phyloP scores from a whole-genome alignment of 2,329 filamentous ascomycete genomes.

The Harringtonia aguacate region DNA sequence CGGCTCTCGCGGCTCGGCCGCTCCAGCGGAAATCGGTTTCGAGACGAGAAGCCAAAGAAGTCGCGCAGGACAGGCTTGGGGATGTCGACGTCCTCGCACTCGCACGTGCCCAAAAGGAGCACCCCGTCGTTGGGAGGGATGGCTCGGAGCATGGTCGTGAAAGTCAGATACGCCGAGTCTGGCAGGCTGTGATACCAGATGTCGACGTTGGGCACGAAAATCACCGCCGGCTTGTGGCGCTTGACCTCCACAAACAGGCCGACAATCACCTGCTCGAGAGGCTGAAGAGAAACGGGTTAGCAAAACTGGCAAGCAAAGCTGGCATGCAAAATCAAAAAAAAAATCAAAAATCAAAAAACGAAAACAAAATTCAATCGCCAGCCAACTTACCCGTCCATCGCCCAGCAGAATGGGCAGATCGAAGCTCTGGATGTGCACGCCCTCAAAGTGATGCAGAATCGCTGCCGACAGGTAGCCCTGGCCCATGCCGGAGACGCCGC shows the following conservation, averaged over 20 bases:
- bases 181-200: conserved; percentile 63
- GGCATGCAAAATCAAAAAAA: too few species aligned
- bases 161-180: conserved; percentile 66
- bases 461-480: conserved; percentile 82
- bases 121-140: conserved; percentile 87
- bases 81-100: conserved; percentile 53
- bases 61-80: conserved; percentile 57
- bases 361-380: too few species aligned
- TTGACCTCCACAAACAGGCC: conserved; percentile 87
- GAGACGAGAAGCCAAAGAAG: conserved; percentile 76
- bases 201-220: conserved; percentile 86
- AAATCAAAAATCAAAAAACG: neutral
- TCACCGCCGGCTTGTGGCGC: conserved; percentile 88
- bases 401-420: conserved; percentile 80
- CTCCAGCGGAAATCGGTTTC: conserved; percentile 61
- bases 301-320: too few species aligned
- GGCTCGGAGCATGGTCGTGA: conserved; percentile 68
- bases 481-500: conserved; percentile 81
- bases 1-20: conserved; percentile 57
- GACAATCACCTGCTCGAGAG: conserved; percentile 79
- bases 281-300: conserved; percentile 25
- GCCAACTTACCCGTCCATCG: conserved; percentile 67
- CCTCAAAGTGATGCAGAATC: conserved; percentile 82
- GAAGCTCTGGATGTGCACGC: conserved; percentile 88
- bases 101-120: conserved; percentile 75